Base-by-base conservation (phyloP, 2,329 filamentous ascomycete genomes). In the Clonostachys chloroleuca region DNA sequence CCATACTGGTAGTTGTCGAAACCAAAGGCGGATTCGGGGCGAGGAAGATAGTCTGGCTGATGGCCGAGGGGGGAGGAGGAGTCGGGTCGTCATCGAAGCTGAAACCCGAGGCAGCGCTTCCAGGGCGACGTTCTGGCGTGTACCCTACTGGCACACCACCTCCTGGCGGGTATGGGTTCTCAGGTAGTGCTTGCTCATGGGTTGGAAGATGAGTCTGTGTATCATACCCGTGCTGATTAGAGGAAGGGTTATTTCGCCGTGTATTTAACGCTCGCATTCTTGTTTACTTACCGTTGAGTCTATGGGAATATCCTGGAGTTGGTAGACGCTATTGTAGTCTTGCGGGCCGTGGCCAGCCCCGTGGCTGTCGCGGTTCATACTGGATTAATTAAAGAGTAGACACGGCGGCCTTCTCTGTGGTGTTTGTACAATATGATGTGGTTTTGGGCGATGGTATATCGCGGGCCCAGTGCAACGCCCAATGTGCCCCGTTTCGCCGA, bases 1-100 rank as follows among this genome's bases (percentile, higher is more conserved):
- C 68, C 61, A 20, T 20, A 20, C 5, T 20, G 17, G 67, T 66
- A 1, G 73, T 49, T 41, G 14, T 34, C 44, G 43, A 43, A 43
- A 39, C 51, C 41, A 12, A 30, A n/a, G 18, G 20, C 41, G 16
- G 34, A 43, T 12, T 24, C 24, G 5, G 20, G 20, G 13, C 34
- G 34, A 18, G 14, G 14, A 7, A 30, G 20, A 18, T 13, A 43
- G 12, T 34, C 41, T 18, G 16, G 14, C 5, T 43, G 16, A n/a
- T 41, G 40, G 12, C 17, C 14, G 40, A 6, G 12, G 41, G 17
- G 18, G 6, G 16, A n/a, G 41, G 8, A 8, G 18, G 16, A 6
- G 16, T 12, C 7, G 41, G 41, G 20, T 30, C 14, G 24, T 43
- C 20, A 16, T 43, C 30, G 10, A 43, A 13, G n/a, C 41, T 30